Evolutionary conservation across 441 rosid genomes (phyloP), one percentile per base, ranked within the genome.

Genomic region (Jatropha podagrica): DNA sequence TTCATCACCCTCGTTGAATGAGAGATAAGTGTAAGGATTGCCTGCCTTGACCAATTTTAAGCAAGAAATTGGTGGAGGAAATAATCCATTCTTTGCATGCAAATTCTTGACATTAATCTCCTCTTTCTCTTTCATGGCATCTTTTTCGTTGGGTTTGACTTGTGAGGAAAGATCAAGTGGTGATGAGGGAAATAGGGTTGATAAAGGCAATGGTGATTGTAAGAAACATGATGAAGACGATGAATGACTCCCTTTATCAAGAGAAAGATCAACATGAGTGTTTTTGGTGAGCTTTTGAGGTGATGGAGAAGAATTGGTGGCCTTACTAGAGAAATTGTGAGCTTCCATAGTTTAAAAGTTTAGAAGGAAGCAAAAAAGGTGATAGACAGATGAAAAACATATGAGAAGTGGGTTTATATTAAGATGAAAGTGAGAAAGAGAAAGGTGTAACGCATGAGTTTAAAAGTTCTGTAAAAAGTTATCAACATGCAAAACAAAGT

Each of bases 41-140:
- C 80, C 76, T 32, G 11, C 32, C 42, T 59, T 66, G 18, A 72
- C 65, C 3, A 59, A 0, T 7, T 66, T 67, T 58, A 77, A 26
- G 75, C 73, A 72, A 65, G 80, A 51, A 68, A 77, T 77, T 13
- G 80, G 80, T 4, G 80, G 80, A 59, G 80, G 80, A 23, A 56
- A 65, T 0, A 41, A 3, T n/a, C 46, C 51, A 0, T 17, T 32
- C 17, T 13, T 17, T 17, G 9, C 26, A 20, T 40, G 14, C 27
- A 18, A 7, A 15, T n/a, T 64, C 4, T 65, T 13, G 32, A 44
- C 32, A 38, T 23, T 23, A 51, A 23, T 26, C n/a, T 42, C 49
- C 8, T 63, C 26, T 7, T 23, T 37, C 41, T 49, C 18, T 1
- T 27, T 0, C 17, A 11, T 58, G 32, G 38, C 14, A 26, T 5